Evolutionary conservation across 805 yeast genomes (phyloP), one percentile per base, ranked within the genome.

Genomic region (Nakazawaea siamensis): DNA sequence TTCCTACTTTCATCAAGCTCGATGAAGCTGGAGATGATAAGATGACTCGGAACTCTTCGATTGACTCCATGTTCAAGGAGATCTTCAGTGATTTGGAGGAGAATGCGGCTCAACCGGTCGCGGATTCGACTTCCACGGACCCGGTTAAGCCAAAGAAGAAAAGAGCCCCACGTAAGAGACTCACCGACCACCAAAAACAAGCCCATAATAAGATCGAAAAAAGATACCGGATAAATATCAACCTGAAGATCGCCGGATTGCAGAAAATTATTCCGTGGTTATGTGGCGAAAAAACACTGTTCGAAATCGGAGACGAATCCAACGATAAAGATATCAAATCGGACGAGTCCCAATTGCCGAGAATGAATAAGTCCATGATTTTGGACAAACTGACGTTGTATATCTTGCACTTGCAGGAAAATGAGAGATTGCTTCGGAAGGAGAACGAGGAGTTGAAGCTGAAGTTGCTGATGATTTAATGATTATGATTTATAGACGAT

Each of bases 161-260:
- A 51, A 61, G 73, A 50, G 67, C 72, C 11, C 70, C 70, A 30
- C 57, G 78, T 50, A 73, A 73, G 55, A 64, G 76, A 52, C 51
- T 73, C 36, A 70, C 79, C 7, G 62, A 64, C 5, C 65, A 67
- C 44, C 86, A 79, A 55, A 76, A 78, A 45, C 73, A 73, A 46
- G 84, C 84, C 0, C 88, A 80, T 50, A 79, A 79, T 57, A 74
- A 73, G 54, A 76, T 80, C 42, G 87, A 80, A 49, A 76, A 79
- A 50, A 68, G 78, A 40, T 79, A 80, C 53, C 61, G 86, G 51
- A 77, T 76, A 41, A 79, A 79, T 52, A 77, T 80, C 52, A 79
- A 79, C 50, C 73, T 81, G 10, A 79, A 77, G 51, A 80, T 80
- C 37, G 81, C 81, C 4, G 75, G 76, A 20, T 55, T 79, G 35